Base-by-base conservation (phyloP, 2,329 filamentous ascomycete species). In the Raffaelea albimanens region DNA sequence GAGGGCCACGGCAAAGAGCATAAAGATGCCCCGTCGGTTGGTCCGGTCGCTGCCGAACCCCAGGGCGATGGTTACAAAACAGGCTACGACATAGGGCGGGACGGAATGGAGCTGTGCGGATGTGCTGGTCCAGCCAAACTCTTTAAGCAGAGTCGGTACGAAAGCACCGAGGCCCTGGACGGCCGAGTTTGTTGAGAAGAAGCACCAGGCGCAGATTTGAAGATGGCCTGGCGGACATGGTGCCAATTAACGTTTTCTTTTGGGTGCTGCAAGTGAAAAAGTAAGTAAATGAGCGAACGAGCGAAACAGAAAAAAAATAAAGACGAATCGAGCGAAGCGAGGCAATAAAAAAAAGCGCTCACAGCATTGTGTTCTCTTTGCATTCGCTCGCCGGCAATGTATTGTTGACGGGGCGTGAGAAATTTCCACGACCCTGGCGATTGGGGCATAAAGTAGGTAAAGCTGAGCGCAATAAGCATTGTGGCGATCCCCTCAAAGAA, bases 401-500 rank as follows among this genome's bases (percentile, higher is more conserved):
- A 65, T 29, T 68, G 67, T 61, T 81, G 70, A 16, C 74, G 66
- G 23, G 69, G 66, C 22, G 61, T 75, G 43, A 81, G 60, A 53
- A 73, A 75, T 48, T 63, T 69, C 22, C 72, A 73, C 1, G 68
- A 64, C 9, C 61, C 58, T 0, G 76, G 76, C 11, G 59, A 67
- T 9, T 67, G 67, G 1, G 76, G 75, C 64, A 80, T 70, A 51
- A 75, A 61, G 45, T 74, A 64, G 1, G 75, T 73, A 1, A 75
- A 72, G 1, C 63, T 50, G 2, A 69, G 38, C 0, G 72, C 75
- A 11, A 73, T 56, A 39, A 75, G 50, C 20, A 72, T 59, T 9
- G 76, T 81, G 52, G 78, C 55, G 40, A 79, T 58, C 1, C 77
- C 78, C 57, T 81, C 77, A 50, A 82, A 80, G 62, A 81, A 79